Conservation (phyloP, 306 rosid species). For the Chamaecrista fasciculata region DNA sequence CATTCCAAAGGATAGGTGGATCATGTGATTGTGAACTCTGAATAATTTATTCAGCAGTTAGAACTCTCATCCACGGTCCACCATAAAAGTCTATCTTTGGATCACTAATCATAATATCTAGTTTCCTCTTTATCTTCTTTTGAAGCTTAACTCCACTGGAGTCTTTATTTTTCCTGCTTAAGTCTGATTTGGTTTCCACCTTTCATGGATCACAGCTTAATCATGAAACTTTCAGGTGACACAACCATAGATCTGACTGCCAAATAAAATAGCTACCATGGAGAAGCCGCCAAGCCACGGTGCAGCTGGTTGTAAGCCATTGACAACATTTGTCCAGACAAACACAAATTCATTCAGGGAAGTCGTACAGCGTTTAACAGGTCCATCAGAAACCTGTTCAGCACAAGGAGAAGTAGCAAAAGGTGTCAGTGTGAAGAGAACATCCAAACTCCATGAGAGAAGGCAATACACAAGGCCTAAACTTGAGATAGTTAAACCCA, state of each 20-base stretch:
- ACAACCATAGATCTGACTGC: neutral
- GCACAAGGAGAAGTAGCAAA: conserved; percentile 31
- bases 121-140: neutral
- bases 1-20: conserved; percentile 14
- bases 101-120: neutral
- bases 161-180: neutral
- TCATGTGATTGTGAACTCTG: conserved; percentile 22
- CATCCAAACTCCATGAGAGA: conserved; percentile 74
- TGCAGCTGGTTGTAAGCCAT: conserved; percentile 45
- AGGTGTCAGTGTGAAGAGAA: conserved; percentile 27
- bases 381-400: conserved; percentile 47
- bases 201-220: neutral
- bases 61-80: conserved; percentile 9
- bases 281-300: conserved; percentile 40
- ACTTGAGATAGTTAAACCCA: conserved; percentile 74
- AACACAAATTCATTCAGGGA: conserved; percentile 64
- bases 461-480: conserved; percentile 72
- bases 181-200: neutral
- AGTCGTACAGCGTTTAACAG: conserved; percentile 75
- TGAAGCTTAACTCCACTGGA: neutral
- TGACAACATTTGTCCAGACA: conserved; percentile 77
- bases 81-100: neutral
- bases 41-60: neutral
- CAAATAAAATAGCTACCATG: conserved; percentile 34
- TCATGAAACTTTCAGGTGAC: conserved; percentile 27